phyloP scores from a whole-genome alignment of 768 basidiomycete species.

The Suillus subalutaceus region DNA sequence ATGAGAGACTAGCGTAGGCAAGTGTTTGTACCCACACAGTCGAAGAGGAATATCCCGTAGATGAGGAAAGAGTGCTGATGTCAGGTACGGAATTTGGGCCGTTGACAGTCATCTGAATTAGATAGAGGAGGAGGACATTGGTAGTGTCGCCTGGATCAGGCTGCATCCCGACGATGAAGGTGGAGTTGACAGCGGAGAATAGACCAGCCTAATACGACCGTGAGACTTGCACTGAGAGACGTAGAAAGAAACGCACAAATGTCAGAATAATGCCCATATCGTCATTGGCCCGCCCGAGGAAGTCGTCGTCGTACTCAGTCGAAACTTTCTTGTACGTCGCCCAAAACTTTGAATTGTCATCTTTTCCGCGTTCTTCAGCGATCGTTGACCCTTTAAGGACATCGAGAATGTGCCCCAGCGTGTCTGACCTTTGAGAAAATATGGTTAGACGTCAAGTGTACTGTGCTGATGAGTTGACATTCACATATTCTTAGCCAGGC shows the following conservation, averaged over 20 bases:
- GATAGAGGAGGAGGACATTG: not conserved
- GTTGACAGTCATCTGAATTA: not conserved
- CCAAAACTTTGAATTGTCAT: no score
- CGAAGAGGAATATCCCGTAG: not conserved
- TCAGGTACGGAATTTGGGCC: not conserved
- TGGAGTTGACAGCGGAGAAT: not conserved
- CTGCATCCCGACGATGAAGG: not conserved
- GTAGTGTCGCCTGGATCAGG: no score
- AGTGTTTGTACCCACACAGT: constrained; percentile 13
- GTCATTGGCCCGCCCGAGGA: no score
- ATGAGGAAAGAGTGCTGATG: constrained; percentile 9
- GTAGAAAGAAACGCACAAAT: not conserved
- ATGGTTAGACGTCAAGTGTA: not conserved
- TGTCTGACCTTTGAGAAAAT: not conserved
- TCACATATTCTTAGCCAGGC: not conserved
- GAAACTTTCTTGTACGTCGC: no score
- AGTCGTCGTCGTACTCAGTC: no score
- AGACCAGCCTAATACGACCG: not conserved
- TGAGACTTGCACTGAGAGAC: not conserved
- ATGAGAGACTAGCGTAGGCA: constrained; percentile 15
- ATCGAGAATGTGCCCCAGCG: not conserved
- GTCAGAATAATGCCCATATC: no score
- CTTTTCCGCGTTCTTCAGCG: not conserved
- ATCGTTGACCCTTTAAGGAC: not conserved
- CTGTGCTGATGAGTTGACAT: not conserved